These are phyloP conservation scores for Trametopsis cervina DNA, from an alignment of 768 basidiomycete species.

Conservation along the genomic window DNA sequence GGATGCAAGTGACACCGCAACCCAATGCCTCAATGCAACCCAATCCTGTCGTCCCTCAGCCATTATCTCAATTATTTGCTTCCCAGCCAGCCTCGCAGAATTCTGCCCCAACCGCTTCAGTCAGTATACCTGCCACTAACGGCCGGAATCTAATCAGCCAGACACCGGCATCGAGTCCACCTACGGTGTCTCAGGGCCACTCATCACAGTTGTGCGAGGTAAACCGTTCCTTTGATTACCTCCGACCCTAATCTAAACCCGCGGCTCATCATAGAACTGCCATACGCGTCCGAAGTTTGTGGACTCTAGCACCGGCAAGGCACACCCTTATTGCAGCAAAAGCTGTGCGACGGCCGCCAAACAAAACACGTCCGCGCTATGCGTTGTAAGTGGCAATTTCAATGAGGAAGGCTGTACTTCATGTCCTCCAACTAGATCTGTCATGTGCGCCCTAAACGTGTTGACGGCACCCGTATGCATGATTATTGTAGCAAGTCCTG, in stretches of 20 bases:
- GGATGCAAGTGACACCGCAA: neutral
- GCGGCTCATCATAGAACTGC: slow-evolving; percentile 27
- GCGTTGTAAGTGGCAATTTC: neutral
- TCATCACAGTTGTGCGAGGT: neutral
- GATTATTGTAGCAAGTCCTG: slow-evolving; percentile 49
- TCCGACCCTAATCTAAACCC: too few species aligned
- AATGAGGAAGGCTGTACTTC: neutral
- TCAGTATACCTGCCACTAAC: neutral
- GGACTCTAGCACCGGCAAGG: slow-evolving; percentile 39
- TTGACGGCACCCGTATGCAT: slow-evolving; percentile 2
- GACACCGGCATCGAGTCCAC: neutral
- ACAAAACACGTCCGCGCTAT: neutral
- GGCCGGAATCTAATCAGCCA: neutral
- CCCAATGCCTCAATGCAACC: neutral
- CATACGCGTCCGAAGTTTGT: slow-evolving; percentile 49
- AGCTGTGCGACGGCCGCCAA: slow-evolving; percentile 3
- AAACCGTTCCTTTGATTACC: too few species aligned
- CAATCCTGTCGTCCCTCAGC: neutral
- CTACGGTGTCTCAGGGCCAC: neutral
- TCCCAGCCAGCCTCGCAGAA: neutral
- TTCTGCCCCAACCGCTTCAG: neutral
- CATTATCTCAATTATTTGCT: neutral
- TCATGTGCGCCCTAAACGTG: neutral
- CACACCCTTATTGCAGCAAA: slow-evolving; percentile 39
- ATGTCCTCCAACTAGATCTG: slow-evolving; percentile 4